Conservation (phyloP, 2,329 filamentous ascomycete species). For the Hypocreales sp. region DNA sequence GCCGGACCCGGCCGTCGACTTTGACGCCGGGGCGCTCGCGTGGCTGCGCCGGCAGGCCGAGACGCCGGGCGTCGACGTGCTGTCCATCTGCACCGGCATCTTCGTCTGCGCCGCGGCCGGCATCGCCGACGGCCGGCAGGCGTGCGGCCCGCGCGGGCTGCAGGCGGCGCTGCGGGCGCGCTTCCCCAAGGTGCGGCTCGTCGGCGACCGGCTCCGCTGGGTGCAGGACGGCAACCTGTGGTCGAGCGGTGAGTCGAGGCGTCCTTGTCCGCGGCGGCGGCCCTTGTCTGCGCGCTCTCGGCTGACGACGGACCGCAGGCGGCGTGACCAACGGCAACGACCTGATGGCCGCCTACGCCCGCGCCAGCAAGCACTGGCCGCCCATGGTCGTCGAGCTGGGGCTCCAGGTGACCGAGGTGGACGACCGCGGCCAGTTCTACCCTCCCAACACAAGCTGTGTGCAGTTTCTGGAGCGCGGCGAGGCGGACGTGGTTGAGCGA, state of each 20-base stretch:
- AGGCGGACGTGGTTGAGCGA: no score
- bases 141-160: slow-evolving; percentile 29
- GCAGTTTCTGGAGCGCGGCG: neutral
- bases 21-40: slow-evolving; percentile 16
- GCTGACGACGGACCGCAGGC: slow-evolving; percentile 15
- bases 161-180: slow-evolving; percentile 21
- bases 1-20: slow-evolving; percentile 22
- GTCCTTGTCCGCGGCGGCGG: no score
- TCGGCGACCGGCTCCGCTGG: slow-evolving; percentile 33
- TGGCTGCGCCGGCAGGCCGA: slow-evolving; percentile 28
- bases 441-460: no score
- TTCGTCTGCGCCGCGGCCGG: slow-evolving; percentile 32
- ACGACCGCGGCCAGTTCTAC: slow-evolving; percentile 30
- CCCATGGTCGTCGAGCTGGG: slow-evolving; percentile 26
- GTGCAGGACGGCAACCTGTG: slow-evolving; percentile 36
- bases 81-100: slow-evolving; percentile 36
- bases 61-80: slow-evolving; percentile 25
- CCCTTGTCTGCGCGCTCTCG: slow-evolving; percentile 1
- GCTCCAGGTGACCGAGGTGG: slow-evolving; percentile 28
- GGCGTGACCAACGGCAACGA: slow-evolving; percentile 42
- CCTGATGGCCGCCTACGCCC: slow-evolving; percentile 34
- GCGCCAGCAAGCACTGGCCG: slow-evolving; percentile 26
- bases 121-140: slow-evolving; percentile 26
- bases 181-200: slow-evolving; percentile 23
- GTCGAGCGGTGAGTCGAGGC: slow-evolving; percentile 29